Evolutionary conservation across 768 basidiomycete genomes (phyloP), one percentile per base, ranked within the genome.

Genomic region (Suillus variegatus): DNA sequence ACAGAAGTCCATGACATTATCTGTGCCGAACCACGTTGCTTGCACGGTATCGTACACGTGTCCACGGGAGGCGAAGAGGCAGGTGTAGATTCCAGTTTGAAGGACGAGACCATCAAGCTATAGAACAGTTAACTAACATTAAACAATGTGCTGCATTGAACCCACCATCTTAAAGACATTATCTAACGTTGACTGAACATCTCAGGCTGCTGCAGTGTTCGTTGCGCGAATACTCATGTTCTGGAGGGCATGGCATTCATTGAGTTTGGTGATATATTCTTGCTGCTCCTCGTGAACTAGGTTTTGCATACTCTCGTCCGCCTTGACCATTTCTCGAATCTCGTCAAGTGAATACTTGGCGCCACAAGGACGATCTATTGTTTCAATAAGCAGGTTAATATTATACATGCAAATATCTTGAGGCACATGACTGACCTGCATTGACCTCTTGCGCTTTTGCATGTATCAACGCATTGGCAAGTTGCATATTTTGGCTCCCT

Each of bases 1-100:
- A 25, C 51, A 60, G 4, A 66, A 66, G 28, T 66, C 63, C 56
- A 66, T 57, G 12, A 56, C 32, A 28, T 66, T 66, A 22, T 66
- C 36, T 0, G 32, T 66, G 2, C 66, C 32, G 12, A 64, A 64
- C 63, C 63, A 66, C 1, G 44, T 66, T 40, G 63, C 49, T 2
- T 41, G 32, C 0, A 20, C 25, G 2, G 55, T 55, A 20, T 64
- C 43, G 10, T 66, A 64, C 4, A 60, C 22, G 41, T 66, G 54
- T 7, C 66, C 63, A 13, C 32, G 22, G 0, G 47, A 58, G 49
- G 47, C 14, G 20, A 66, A 66, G 20, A 66, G 14, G 18, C n/a
- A 44, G 0, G 7, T 22, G 16, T 64, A 66, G 18, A 32, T 38
- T 14, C 66, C 63, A 0, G 56, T 66, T 40, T 47, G 16, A 14